Conservation (phyloP, 495 filamentous ascomycete species). For the Neurospora pannonica region DNA sequence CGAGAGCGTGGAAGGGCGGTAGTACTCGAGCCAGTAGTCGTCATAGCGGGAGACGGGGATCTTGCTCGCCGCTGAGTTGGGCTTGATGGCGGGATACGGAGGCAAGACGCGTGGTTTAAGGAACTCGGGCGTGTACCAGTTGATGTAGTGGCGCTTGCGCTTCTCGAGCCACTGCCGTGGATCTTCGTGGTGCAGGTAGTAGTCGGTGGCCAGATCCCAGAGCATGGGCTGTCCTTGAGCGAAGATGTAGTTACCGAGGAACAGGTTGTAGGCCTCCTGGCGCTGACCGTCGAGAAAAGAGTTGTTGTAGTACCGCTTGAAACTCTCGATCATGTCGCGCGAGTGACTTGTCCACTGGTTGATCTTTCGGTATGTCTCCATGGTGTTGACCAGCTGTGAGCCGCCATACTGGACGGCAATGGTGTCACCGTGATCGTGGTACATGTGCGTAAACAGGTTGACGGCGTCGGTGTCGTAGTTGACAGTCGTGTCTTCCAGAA, state of each 20-base stretch:
- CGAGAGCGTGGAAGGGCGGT: constrained; percentile 75
- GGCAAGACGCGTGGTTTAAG: constrained; percentile 53
- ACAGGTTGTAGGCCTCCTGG: constrained; percentile 96
- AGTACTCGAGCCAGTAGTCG: constrained; percentile 98
- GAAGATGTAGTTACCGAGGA: constrained; percentile 93
- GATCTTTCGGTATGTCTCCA: constrained; percentile 97
- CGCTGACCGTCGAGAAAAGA: constrained; percentile 93
- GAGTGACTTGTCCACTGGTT: constrained; percentile 98
- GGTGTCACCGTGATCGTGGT: constrained; percentile 91
- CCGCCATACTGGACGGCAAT: constrained; percentile 97
- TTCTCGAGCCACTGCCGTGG: constrained; percentile 63
- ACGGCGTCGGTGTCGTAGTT: constrained; percentile 94
- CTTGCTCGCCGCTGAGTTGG: constrained; percentile 23
- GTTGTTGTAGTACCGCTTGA: constrained; percentile 99
- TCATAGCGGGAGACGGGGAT: constrained; percentile 65
- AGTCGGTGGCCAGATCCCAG: constrained; percentile 92
- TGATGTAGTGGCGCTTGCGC: constrained; percentile 56
- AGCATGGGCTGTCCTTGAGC: constrained; percentile 88
- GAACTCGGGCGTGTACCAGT: constrained; percentile 77
- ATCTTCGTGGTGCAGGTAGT: constrained; percentile 88
- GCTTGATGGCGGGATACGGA: constrained; percentile 30
- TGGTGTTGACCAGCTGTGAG: constrained; percentile 95
- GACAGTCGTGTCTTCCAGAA: constrained; percentile 67
- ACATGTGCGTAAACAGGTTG: constrained; percentile 95
- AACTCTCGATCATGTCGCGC: constrained; percentile 96